A percentile compares a stretch with the other conserved stretches of the same genome.
Evolutionary conservation across 352 stramenopile genomes (phyloP).

Genomic region (Globisporangium paroecandrum): DNA sequence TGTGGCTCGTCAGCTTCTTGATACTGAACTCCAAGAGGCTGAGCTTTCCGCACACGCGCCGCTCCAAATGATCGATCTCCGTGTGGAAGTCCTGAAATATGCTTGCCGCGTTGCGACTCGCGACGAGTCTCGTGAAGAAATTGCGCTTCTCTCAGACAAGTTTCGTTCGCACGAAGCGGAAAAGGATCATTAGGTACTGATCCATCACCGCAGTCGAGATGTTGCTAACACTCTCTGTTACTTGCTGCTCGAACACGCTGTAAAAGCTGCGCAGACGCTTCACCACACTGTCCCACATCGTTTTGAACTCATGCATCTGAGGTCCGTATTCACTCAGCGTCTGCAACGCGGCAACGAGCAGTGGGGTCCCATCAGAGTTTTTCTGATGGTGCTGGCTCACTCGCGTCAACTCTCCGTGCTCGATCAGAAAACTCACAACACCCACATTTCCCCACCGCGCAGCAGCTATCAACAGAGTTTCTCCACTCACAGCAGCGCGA

Average conservation of each 20-base stretch:
- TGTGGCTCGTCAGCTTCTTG: background rate
- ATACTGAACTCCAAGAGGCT: conserved; percentile 2
- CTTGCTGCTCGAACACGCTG: background rate
- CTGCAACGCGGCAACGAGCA: conserved; percentile 1
- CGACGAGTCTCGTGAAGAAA: conserved; percentile 1
- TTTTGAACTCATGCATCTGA: background rate
- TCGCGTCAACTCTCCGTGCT: conserved; percentile 3
- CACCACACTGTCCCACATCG: conserved; percentile 3
- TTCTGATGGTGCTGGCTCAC: background rate
- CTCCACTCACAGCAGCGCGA: background rate
- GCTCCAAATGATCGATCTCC: conserved; percentile 7
- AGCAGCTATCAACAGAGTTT: conserved; percentile 13
- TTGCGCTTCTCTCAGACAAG: conserved; percentile 1
- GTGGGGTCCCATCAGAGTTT: background rate
- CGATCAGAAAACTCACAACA: conserved; percentile 20
- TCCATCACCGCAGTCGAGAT: background rate
- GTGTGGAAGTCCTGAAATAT: conserved; percentile 5
- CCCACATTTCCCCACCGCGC: conserved; percentile 19
- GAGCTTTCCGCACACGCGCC: background rate
- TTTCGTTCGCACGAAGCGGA: background rate
- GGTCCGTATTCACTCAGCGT: conserved; percentile 6
- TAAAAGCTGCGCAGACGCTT: background rate
- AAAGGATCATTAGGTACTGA: conserved; percentile 7
- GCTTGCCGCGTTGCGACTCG: conserved; percentile 3
- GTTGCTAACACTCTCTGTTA: background rate